Conservation (phyloP, 2,329 filamentous ascomycete genomes). For the Aaosphaeria pasadenensis region DNA sequence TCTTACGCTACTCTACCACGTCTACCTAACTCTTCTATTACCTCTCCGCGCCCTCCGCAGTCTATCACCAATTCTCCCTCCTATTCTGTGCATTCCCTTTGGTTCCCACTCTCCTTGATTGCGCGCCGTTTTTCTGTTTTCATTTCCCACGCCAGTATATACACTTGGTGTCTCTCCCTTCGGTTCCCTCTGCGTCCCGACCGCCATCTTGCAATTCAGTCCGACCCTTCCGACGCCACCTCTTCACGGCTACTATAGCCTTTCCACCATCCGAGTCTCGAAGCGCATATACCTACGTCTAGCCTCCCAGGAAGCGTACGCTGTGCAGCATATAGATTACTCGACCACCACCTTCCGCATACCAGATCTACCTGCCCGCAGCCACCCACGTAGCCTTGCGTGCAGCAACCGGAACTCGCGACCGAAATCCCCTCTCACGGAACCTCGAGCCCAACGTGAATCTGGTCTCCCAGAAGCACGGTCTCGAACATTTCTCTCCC, state of each 20-base stretch:
- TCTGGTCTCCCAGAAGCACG: no score
- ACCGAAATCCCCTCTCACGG: slow-evolving; percentile 1
- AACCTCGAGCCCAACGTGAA: no score
- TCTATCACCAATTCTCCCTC: neutral
- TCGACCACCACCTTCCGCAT: neutral
- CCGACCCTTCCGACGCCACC: no score
- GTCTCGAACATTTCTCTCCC: neutral
- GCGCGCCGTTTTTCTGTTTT: no score
- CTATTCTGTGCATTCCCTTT: neutral
- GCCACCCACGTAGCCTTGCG: neutral
- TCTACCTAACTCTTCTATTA: slow-evolving; percentile 2
- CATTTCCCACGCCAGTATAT: no score
- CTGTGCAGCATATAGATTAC: neutral
- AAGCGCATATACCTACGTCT: no score
- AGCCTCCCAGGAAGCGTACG: neutral
- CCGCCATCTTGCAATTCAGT: no score
- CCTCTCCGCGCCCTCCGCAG: neutral
- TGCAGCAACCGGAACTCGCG: slow-evolving; percentile 4
- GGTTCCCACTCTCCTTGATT: neutral
- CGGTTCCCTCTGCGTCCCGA: no score
- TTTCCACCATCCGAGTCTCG: no score
- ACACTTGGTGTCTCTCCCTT: no score
- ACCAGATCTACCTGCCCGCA: neutral
- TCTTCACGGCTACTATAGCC: no score
- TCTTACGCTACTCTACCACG: neutral